These are phyloP conservation scores for Anethum foeniculum DNA, from an alignment of 140 eudicot genomes.

Conservation along the genomic window DNA sequence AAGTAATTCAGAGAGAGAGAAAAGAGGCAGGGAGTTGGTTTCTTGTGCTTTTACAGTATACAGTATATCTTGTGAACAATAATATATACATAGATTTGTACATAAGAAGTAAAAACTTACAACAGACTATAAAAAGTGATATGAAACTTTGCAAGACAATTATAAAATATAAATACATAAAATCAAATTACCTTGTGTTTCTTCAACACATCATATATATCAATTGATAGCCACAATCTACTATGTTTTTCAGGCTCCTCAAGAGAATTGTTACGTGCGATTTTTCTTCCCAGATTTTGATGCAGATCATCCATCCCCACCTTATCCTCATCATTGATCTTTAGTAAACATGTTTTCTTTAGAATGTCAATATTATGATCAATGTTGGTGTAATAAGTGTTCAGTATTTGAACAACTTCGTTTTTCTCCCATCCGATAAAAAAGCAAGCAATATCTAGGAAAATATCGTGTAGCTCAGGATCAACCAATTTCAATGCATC, in stretches of 20 bases:
- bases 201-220: not conserved
- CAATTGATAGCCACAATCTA: not conserved
- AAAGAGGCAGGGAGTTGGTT: not conserved
- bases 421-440: not conserved
- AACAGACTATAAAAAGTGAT: too few species aligned
- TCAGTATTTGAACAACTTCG: not conserved
- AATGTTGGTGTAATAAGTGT: not conserved
- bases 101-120: too few species aligned
- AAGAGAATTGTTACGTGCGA: not conserved
- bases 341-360: not conserved
- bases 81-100: too few species aligned
- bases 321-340: not conserved
- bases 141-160: too few species aligned
- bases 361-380: not conserved
- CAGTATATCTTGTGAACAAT: too few species aligned
- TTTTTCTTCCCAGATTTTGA: not conserved
- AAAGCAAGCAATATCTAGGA: not conserved
- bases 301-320: not conserved
- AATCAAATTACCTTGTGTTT: not conserved
- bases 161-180: not conserved
- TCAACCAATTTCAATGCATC: not conserved
- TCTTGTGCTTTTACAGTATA: too few species aligned
- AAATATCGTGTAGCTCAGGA: not conserved
- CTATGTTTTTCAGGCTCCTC: not conserved
- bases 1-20: not conserved